Base-by-base conservation (phyloP, 768 basidiomycete genomes). In the Scleroderma bovista region DNA sequence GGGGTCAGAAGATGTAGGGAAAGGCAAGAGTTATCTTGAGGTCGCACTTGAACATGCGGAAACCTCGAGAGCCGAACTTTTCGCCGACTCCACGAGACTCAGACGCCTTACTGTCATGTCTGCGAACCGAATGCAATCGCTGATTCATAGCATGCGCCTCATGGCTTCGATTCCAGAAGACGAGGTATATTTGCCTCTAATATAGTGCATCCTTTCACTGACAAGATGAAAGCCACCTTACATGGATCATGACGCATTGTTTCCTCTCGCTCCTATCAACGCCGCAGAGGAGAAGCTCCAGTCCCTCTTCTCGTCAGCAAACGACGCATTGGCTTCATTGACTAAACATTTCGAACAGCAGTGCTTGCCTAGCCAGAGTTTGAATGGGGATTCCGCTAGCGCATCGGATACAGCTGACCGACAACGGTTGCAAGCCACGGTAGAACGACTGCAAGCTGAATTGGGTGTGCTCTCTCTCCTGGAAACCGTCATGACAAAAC, bases 41-140 rank as follows among this genome's bases (percentile, higher is more conserved):
- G 66, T 77, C 26, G 83, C 87, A 6, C 70, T 92, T 31, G 82
- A 84, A 42, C 79, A 91, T 56, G 83, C 88, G 0, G 88, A 92
- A 62, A 72, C 74, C 45, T 79, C 86, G 1, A 72, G 86, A 34
- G 69, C 69, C 20, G 76, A 77, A 39, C 75, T 92, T 17, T 64
- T 71, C 26, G 79, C 83, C 33, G 88, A 93, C 61, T 89, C 85
- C 47, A 60, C 75, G 29, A 70, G 72, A 32, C 72, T 92, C 32
- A 79, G 79, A 47, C 77, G 74, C 26, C 65, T 88, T 23, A 61
- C 88, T 3, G 60, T 93, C 44, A 73, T 73, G 34, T 72, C 79
- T 6, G 79, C 83, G 32, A 89, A 90, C 56, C 81, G 83, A 51
- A 62, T 87, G 16, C 81, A 85, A 60, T 65, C 72, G 15, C 64